Evolutionary conservation across 352 stramenopile genomes (phyloP).

Genomic region (Phytophthora pistaciae): DNA sequence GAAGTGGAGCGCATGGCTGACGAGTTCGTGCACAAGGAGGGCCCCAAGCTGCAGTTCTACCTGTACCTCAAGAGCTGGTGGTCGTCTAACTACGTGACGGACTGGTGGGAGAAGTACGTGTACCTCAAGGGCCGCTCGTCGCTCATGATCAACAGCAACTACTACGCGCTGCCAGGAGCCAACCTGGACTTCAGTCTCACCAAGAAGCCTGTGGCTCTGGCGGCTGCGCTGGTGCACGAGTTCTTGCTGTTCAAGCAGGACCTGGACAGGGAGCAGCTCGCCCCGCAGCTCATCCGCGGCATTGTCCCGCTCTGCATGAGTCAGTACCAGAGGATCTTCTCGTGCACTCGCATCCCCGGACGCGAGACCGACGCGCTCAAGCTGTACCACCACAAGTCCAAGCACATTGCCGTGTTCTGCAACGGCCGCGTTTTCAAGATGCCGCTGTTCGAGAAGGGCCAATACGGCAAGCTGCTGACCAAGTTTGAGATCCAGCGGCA

Average conservation of each 20-base stretch:
- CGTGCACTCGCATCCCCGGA: slow-evolving; percentile 88
- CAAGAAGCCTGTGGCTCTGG: slow-evolving; percentile 67
- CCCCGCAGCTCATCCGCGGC: slow-evolving; percentile 84
- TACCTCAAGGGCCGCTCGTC: slow-evolving; percentile 90
- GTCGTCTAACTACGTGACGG: slow-evolving; percentile 91
- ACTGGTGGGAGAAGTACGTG: slow-evolving; percentile 93
- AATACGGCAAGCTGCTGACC: slow-evolving; percentile 75
- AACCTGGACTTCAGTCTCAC: slow-evolving; percentile 75
- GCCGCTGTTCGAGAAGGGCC: slow-evolving; percentile 83
- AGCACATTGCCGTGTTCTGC: slow-evolving; percentile 90
- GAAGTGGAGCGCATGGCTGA: slow-evolving; percentile 84
- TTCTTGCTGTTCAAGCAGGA: slow-evolving; percentile 91
- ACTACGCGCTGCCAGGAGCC: slow-evolving; percentile 84
- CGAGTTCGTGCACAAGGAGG: slow-evolving; percentile 91
- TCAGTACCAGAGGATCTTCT: slow-evolving; percentile 92
- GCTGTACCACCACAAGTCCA: slow-evolving; percentile 74
- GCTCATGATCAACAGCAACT: slow-evolving; percentile 94
- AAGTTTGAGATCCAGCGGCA: slow-evolving; percentile 87
- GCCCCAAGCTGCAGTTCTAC: slow-evolving; percentile 92
- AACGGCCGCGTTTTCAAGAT: slow-evolving; percentile 92
- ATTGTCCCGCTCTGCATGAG: slow-evolving; percentile 92
- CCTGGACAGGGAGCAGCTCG: slow-evolving; percentile 84
- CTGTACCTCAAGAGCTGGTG: slow-evolving; percentile 92
- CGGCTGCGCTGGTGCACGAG: slow-evolving; percentile 75
- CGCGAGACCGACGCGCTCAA: slow-evolving; percentile 88